A percentile compares a stretch with the other conserved stretches of the same genome.
These are phyloP conservation scores for Dryas alaskensis DNA, from an alignment of 306 rosid genomes.

Conservation along the genomic window DNA sequence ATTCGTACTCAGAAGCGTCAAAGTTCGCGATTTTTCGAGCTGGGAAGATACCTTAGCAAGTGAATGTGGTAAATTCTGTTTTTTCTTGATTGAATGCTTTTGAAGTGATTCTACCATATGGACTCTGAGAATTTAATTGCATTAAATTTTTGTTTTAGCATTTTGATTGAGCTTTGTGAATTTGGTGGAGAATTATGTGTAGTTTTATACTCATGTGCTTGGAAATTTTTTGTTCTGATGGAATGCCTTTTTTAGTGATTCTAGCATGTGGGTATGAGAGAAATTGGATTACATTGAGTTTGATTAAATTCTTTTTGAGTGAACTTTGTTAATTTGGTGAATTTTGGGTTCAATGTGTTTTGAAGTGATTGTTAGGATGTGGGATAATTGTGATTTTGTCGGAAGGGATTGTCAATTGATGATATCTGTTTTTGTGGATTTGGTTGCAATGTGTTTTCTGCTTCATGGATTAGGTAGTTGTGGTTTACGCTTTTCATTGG, in stretches of 20 bases:
- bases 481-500: background rate
- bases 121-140: background rate
- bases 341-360: too few relatives aligned
- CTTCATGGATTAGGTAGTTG: background rate
- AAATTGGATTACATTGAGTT: background rate
- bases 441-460: too few relatives aligned
- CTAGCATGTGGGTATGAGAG: background rate
- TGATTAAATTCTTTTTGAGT: background rate
- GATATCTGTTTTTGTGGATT: too few relatives aligned
- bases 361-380: too few relatives aligned
- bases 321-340: too few relatives aligned
- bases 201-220: background rate
- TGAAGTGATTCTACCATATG: background rate
- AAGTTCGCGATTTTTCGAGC: conserved; percentile 67
- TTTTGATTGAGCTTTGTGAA: background rate
- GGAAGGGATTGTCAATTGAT: too few relatives aligned
- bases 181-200: background rate
- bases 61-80: background rate
- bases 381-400: too few relatives aligned
- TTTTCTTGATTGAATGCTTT: background rate
- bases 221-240: background rate
- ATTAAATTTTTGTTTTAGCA: background rate
- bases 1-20: conserved; percentile 56
- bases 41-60: conserved; percentile 40
- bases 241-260: background rate